phyloP scores from a whole-genome alignment of 805 yeast genomes.

The Yarrowia sp. region DNA sequence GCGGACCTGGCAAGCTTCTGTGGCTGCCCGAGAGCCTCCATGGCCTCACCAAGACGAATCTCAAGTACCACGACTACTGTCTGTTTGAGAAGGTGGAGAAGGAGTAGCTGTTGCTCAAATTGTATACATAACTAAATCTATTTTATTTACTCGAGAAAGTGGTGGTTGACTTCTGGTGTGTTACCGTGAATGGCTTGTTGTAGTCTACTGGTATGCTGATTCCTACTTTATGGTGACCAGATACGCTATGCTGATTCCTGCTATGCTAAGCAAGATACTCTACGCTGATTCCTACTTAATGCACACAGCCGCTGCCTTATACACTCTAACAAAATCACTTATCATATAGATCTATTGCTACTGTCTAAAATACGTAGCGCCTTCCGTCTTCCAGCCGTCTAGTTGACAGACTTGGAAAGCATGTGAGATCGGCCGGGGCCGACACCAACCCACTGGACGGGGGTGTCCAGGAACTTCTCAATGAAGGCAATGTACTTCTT shows the following conservation, averaged over 20 bases:
- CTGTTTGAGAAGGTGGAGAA: conserved; percentile 29
- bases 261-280: no score
- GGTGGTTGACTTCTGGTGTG: no score
- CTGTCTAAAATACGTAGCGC: conserved; percentile 11
- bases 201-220: no score
- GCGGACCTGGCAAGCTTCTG: conserved; percentile 35
- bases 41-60: conserved; percentile 28
- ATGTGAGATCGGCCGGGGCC: conserved; percentile 96
- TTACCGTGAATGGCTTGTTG: no score
- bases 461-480: conserved; percentile 79
- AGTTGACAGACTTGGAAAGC: conserved; percentile 48
- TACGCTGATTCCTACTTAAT: no score
- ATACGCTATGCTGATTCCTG: no score
- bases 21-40: conserved; percentile 32
- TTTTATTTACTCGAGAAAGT: no score
- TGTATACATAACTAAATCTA: no score
- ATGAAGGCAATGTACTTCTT: conserved; percentile 79
- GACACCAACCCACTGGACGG: conserved; percentile 96
- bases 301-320: no score
- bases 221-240: no score
- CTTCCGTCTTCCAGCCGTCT: conserved; percentile 15
- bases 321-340: no score
- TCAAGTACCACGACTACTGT: conserved; percentile 36
- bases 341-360: conserved; percentile 10
- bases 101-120: no score